Percentiles rank a stretch among this genome's conserved stretches.
Conservation (phyloP, 2,329 filamentous ascomycete species). For the Incumbomyces delicatus region DNA sequence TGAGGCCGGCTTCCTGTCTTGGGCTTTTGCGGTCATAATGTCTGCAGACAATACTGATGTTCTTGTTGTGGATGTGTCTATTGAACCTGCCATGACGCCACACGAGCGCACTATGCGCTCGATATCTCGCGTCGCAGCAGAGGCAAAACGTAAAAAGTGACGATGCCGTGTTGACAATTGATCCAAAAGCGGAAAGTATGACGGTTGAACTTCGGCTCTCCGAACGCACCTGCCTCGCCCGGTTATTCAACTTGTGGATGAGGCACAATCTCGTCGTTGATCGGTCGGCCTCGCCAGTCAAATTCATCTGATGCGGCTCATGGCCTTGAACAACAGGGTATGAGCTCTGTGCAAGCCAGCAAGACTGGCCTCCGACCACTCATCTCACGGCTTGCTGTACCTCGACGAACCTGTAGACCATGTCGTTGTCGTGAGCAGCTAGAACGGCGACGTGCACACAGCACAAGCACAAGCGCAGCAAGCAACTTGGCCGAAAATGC, state of each 20-base stretch:
- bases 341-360: constrained; percentile 4
- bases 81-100: no score
- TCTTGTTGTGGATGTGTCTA: no score
- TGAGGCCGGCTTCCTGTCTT: no score
- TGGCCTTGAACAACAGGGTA: constrained; percentile 3
- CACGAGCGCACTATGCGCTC: no score
- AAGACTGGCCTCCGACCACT: not conserved
- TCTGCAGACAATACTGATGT: no score
- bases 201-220: not conserved
- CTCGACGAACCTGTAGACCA: constrained; percentile 1
- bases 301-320: not conserved
- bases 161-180: not conserved
- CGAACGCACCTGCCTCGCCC: not conserved
- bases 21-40: no score
- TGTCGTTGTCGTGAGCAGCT: no score
- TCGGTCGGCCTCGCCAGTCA: not conserved
- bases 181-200: constrained; percentile 1
- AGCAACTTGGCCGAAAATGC: constrained; percentile 5
- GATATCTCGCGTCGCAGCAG: no score
- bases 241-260: no score
- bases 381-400: not conserved
- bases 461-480: no score
- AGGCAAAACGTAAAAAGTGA: no score
- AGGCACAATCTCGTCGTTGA: no score
- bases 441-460: not conserved